Percentiles rank a stretch among this genome's conserved stretches.
Conservation (phyloP, 2,329 filamentous ascomycete species). For the Capronia coronata region DNA sequence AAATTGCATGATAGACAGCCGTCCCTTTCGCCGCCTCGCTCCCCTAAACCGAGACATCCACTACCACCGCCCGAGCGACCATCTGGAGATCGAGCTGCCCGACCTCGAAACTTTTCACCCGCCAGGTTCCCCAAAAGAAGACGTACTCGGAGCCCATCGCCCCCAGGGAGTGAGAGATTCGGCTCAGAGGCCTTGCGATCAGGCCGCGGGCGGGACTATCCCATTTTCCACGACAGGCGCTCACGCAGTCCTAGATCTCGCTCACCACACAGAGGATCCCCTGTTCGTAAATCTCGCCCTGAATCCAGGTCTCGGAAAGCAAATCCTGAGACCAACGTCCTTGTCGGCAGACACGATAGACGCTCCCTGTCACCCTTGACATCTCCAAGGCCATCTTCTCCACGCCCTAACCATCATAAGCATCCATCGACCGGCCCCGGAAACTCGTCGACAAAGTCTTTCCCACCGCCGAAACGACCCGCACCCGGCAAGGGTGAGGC, state of each 20-base stretch:
- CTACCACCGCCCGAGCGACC: slow-evolving; percentile 9
- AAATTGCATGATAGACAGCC: slow-evolving; percentile 19
- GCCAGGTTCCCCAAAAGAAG: slow-evolving; percentile 24
- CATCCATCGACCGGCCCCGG: slow-evolving; percentile 11
- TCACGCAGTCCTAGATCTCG: slow-evolving; percentile 18
- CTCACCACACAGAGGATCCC: slow-evolving; percentile 32
- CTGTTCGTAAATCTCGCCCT: slow-evolving; percentile 33
- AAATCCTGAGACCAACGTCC: slow-evolving; percentile 28
- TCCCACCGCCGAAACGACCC: slow-evolving; percentile 7
- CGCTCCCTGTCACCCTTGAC: slow-evolving; percentile 14
- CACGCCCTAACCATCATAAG: slow-evolving; percentile 11
- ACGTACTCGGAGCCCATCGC: slow-evolving; percentile 28
- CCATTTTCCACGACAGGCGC: slow-evolving; percentile 34
- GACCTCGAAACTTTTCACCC: slow-evolving; percentile 22
- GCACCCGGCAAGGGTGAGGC: slow-evolving; percentile 1
- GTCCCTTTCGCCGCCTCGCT: slow-evolving; percentile 22
- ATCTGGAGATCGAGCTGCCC: slow-evolving; percentile 13
- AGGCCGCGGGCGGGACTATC: slow-evolving; percentile 36
- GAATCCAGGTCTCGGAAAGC: slow-evolving; percentile 27
- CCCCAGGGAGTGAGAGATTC: slow-evolving; percentile 20
- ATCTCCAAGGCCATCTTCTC: slow-evolving; percentile 14
- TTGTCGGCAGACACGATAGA: slow-evolving; percentile 31
- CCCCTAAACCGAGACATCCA: slow-evolving; percentile 10
- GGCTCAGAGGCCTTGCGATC: slow-evolving; percentile 30
- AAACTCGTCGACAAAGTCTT: slow-evolving; percentile 14